Evolutionary conservation across 805 yeast species (phyloP).

Genomic region (Yarrowia bubula): DNA sequence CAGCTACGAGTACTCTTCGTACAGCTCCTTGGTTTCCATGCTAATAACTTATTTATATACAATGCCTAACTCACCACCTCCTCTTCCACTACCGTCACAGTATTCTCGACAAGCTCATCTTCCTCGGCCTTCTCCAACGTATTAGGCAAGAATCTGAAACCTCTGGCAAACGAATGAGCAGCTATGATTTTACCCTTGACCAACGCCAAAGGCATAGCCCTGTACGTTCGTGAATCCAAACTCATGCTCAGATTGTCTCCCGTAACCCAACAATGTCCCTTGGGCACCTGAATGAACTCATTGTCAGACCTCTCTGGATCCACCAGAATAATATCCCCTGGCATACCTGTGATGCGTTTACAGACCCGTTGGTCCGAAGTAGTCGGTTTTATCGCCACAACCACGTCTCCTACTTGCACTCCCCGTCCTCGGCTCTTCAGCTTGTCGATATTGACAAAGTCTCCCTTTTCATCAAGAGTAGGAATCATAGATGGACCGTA

Average conservation of each 20-base stretch:
- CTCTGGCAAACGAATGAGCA: slow-evolving; percentile 36
- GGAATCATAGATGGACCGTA: slow-evolving; percentile 96
- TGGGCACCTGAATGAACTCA: slow-evolving; percentile 73
- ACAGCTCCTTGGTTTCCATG: too few relatives aligned
- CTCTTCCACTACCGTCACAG: slow-evolving; percentile 5
- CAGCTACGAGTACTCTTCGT: too few relatives aligned
- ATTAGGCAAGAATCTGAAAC: slow-evolving; percentile 3
- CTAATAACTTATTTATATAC: slow-evolving; percentile 10
- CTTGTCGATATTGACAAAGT: slow-evolving; percentile 78
- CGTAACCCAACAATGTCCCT: slow-evolving; percentile 95
- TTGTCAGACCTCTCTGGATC: slow-evolving; percentile 50
- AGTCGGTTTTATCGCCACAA: slow-evolving; percentile 87
- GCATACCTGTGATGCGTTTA: slow-evolving; percentile 92
- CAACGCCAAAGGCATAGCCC: slow-evolving; percentile 84
- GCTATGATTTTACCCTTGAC: slow-evolving; percentile 84
- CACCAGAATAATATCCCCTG: slow-evolving; percentile 78
- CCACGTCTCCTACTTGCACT: slow-evolving; percentile 77
- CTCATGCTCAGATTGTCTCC: slow-evolving; percentile 91
- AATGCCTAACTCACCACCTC: neutral
- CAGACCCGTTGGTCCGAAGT: slow-evolving; percentile 84
- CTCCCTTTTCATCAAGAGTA: slow-evolving; percentile 69
- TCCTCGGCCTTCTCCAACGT: slow-evolving; percentile 9
- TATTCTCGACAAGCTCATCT: neutral
- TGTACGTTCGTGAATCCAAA: slow-evolving; percentile 84
- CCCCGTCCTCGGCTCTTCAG: slow-evolving; percentile 58